A percentile compares a stretch with the other conserved stretches of the same genome.
phyloP scores from a whole-genome alignment of 2,329 filamentous ascomycete genomes.

The Achaetomium macrosporum region DNA sequence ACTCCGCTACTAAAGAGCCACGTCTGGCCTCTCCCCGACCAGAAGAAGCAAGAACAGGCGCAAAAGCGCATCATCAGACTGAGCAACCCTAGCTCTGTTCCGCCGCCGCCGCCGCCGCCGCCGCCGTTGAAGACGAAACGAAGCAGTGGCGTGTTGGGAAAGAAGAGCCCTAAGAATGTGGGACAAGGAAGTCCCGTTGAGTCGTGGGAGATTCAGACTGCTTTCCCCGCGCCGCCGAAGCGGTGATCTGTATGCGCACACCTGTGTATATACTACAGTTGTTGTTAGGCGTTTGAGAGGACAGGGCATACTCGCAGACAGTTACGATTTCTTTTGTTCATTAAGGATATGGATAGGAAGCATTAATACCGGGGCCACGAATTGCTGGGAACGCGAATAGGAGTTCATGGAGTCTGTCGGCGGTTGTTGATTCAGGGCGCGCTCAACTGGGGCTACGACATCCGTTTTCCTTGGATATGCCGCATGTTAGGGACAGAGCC shows the following conservation, averaged over 20 bases:
- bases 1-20: conserved; percentile 18
- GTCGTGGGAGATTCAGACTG: conserved; percentile 32
- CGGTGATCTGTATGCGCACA: conserved; percentile 9
- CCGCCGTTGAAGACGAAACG: conserved; percentile 17
- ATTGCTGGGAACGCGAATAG: too few relatives aligned
- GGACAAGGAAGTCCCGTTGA: conserved; percentile 32
- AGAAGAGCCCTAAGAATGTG: conserved; percentile 15
- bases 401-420: too few relatives aligned
- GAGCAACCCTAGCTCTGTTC: background rate
- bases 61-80: background rate
- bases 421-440: too few relatives aligned
- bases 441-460: too few relatives aligned
- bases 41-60: background rate
- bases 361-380: background rate
- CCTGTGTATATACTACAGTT: background rate
- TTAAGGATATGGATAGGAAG: background rate
- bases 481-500: too few relatives aligned
- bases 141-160: conserved; percentile 3
- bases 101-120: conserved; percentile 10
- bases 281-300: background rate
- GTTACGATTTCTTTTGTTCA: background rate
- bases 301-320: too few relatives aligned
- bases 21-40: conserved; percentile 12
- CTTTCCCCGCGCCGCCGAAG: conserved; percentile 33
- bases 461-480: too few relatives aligned